A percentile compares a stretch with the other conserved stretches of the same genome.
Evolutionary conservation across 371 early-diverging fungal species (phyloP).

Genomic region (Polyrhizophydium stewartii): DNA sequence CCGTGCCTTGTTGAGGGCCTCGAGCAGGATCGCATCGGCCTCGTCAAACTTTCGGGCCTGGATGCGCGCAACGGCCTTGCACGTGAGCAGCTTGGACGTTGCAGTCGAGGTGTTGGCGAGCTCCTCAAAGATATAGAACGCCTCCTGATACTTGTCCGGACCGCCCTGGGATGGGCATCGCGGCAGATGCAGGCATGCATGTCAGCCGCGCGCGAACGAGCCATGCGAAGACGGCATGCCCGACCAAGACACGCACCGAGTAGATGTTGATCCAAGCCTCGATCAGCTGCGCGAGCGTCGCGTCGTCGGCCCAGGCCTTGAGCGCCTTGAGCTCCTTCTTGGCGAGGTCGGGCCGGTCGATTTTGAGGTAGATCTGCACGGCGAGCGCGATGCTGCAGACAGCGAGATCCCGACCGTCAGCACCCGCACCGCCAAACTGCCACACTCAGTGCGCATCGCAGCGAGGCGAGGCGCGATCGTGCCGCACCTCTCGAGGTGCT

Average conservation of each 20-base stretch:
- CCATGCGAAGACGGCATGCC: background rate
- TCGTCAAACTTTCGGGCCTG: constrained; percentile 79
- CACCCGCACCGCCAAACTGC: background rate
- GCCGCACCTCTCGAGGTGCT: constrained; percentile 74
- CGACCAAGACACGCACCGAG: constrained; percentile 37
- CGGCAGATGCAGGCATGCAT: too few species aligned
- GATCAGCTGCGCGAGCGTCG: constrained; percentile 83
- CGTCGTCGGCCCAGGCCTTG: constrained; percentile 80
- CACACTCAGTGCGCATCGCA: background rate
- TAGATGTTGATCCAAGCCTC: constrained; percentile 87
- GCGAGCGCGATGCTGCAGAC: constrained; percentile 65
- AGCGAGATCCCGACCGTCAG: background rate
- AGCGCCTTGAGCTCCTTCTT: constrained; percentile 66
- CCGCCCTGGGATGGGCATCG: constrained; percentile 76
- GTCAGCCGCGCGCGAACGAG: too few species aligned
- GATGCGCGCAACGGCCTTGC: constrained; percentile 82
- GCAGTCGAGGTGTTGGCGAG: constrained; percentile 71
- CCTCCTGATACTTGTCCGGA: constrained; percentile 73
- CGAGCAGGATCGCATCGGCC: constrained; percentile 77
- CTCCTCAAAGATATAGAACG: constrained; percentile 92
- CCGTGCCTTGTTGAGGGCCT: constrained; percentile 70
- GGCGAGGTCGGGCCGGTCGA: constrained; percentile 86
- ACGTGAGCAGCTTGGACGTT: constrained; percentile 68
- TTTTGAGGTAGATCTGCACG: constrained; percentile 70
- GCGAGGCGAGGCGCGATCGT: background rate